Percentiles rank a stretch among this genome's conserved stretches.
These are phyloP conservation scores for Rosa lucieae DNA, from an alignment of 306 rosid genomes.

Conservation along the genomic window DNA sequence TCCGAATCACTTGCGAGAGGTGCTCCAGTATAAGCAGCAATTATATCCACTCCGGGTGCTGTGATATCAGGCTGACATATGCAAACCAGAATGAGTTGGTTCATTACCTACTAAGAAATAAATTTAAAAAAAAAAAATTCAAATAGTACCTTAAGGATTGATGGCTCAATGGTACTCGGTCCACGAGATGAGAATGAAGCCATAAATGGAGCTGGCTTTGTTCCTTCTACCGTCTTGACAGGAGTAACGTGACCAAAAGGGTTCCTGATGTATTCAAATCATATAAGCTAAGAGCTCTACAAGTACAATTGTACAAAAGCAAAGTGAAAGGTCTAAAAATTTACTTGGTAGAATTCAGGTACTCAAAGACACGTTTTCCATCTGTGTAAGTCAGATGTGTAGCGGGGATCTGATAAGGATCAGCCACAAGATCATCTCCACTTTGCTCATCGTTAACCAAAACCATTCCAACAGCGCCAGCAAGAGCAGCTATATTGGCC, in stretches of 20 bases:
- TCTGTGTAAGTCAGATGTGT: slow-evolving; percentile 38
- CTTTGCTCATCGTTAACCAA: slow-evolving; percentile 26
- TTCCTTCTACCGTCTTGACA: slow-evolving; percentile 24
- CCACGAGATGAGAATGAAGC: slow-evolving; percentile 62
- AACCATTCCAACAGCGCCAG: slow-evolving; percentile 71
- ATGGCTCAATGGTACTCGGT: slow-evolving; percentile 35
- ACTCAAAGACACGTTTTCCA: slow-evolving; percentile 34
- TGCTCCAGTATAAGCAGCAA: slow-evolving; percentile 36
- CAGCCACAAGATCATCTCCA: slow-evolving; percentile 28
- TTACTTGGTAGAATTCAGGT: slow-evolving; percentile 35
- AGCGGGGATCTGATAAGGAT: slow-evolving; percentile 53
- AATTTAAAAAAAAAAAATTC: neutral
- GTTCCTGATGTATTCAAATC: neutral
- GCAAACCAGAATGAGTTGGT: neutral
- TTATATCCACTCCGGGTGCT: slow-evolving; percentile 46
- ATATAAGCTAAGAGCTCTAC: neutral
- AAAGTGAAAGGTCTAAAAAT: neutral
- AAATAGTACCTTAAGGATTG: slow-evolving; percentile 45
- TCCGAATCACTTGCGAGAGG: neutral
- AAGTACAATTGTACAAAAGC: neutral
- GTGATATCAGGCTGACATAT: slow-evolving; percentile 42
- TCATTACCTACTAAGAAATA: neutral
- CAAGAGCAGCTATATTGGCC: slow-evolving; percentile 33
- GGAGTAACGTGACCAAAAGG: neutral
- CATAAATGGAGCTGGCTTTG: slow-evolving; percentile 43